Percentiles rank a stretch among this genome's conserved stretches.
Conservation (phyloP, 345 rosid genomes). For the Aquilaria sinensis region DNA sequence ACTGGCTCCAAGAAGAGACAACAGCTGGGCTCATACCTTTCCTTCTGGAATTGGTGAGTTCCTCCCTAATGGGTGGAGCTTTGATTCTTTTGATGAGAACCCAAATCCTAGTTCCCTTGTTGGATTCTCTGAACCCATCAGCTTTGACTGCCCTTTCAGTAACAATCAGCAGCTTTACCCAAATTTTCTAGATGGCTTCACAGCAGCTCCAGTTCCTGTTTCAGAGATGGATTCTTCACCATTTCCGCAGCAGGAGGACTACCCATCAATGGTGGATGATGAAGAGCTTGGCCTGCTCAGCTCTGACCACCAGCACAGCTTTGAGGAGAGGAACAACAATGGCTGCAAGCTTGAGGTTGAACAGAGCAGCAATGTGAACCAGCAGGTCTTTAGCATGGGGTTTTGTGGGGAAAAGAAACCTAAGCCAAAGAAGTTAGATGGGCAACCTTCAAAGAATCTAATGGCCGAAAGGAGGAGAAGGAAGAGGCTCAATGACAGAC, state of each 20-base stretch:
- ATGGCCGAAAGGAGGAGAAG: slow-evolving; percentile 91
- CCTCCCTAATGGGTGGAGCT: slow-evolving; percentile 41
- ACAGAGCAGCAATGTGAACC: slow-evolving; percentile 10
- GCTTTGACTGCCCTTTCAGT: slow-evolving; percentile 40
- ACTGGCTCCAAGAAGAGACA: slow-evolving; percentile 51
- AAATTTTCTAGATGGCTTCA: slow-evolving; percentile 31
- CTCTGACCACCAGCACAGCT: slow-evolving; percentile 16
- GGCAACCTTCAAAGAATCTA: slow-evolving; percentile 89
- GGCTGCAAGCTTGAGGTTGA: slow-evolving; percentile 33
- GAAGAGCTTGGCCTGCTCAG: slow-evolving; percentile 32
- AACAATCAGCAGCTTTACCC: slow-evolving; percentile 20
- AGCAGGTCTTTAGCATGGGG: slow-evolving; percentile 34
- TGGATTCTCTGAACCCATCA: slow-evolving; percentile 23
- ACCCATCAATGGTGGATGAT: slow-evolving; percentile 39
- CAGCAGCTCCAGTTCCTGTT: slow-evolving; percentile 13
- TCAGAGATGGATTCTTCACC: slow-evolving; percentile 31
- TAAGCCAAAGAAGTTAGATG: slow-evolving; percentile 56
- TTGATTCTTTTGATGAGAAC: slow-evolving; percentile 39
- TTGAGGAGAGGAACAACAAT: slow-evolving; percentile 28
- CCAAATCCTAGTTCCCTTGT: slow-evolving; percentile 24
- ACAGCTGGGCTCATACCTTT: slow-evolving; percentile 12
- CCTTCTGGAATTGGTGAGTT: slow-evolving; percentile 25
- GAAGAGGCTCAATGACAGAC: slow-evolving; percentile 74
- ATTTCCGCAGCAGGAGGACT: slow-evolving; percentile 26
- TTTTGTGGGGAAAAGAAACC: slow-evolving; percentile 29